Base-by-base conservation (phyloP, 169 alveolate species). In the Plasmodium berghei region DNA sequence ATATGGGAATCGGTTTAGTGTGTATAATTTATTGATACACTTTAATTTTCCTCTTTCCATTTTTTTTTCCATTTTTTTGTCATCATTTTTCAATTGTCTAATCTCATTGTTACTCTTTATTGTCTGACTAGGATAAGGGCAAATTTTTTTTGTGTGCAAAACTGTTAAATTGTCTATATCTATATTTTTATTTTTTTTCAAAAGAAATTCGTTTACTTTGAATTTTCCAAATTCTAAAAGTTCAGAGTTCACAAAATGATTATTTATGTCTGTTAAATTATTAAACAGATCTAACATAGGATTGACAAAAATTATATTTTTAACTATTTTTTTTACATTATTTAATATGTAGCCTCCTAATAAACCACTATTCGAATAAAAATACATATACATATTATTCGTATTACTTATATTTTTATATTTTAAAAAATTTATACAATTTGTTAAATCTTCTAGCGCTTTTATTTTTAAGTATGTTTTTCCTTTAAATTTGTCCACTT, bases 241-340 rank as follows among this genome's bases (percentile, higher is more conserved):
- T 75, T 93, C 96, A 46, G 93, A 86, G 18, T 63, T 85, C 0
- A 56, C 92, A 61, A 88, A 66, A 0, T 92, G 77, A 26, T 91
- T 56, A 1, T 34, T 18, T 8, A 40, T 24, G 22, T 80, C 94
- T 18, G 62, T 66, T 6, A 92, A 40, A n/a, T 75, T 72, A 12
- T 72, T 80, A 16, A 83, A 54, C 28, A 83, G 74, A 54, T 93
- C 95, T 77, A 93, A 54, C 59, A 87, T 88, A 1, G 96, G 96
- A 52, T 91, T 72, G 14, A 88, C 71, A 14, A 93, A 72, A 54
- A 88, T 40, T n/a, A 93, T 45, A 64, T 62, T 77, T 62, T 77
- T 63, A 49, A 77, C 45, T 6, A 46, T 48, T 20, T 62, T 77
- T 9, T 9, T 24, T 45, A 16, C 10, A 42, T 58, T 58, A 52